Percentiles rank a stretch among this genome's conserved stretches.
These are phyloP conservation scores for Monosporozyma yasuniensis DNA, from an alignment of 805 yeast genomes.

Conservation along the genomic window DNA sequence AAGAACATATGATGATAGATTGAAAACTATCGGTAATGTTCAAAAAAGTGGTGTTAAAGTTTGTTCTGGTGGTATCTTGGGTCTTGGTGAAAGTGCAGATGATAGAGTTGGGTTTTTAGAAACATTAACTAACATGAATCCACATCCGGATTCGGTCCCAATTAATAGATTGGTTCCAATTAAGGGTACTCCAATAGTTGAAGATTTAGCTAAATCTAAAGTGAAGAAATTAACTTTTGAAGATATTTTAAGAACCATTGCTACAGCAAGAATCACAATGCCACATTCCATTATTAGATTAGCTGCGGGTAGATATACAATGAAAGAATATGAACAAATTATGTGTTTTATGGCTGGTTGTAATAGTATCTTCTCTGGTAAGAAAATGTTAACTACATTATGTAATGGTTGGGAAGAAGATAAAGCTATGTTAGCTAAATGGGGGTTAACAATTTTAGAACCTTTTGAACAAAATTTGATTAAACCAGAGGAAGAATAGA, in stretches of 20 bases:
- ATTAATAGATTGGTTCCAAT: conserved; percentile 71
- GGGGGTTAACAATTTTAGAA: conserved; percentile 60
- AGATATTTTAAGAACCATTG: conserved; percentile 56
- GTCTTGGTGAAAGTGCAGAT: conserved; percentile 64
- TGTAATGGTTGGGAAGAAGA: conserved; percentile 84
- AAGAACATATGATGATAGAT: conserved; percentile 54
- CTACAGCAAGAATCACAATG: conserved; percentile 70
- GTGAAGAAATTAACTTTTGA: conserved; percentile 47
- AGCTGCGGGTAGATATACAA: conserved; percentile 76
- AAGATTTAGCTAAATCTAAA: conserved; percentile 37
- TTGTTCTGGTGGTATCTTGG: conserved; percentile 74
- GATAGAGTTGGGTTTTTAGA: conserved; percentile 63
- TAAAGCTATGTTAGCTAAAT: conserved; percentile 51
- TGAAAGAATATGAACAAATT: conserved; percentile 69
- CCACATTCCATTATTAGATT: conserved; percentile 61
- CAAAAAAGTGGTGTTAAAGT: conserved; percentile 55
- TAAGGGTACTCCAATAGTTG: conserved; percentile 67
- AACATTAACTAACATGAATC: conserved; percentile 56
- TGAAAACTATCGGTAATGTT: conserved; percentile 56
- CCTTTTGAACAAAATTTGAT: conserved; percentile 25
- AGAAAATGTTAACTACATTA: conserved; percentile 72
- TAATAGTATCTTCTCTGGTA: conserved; percentile 75
- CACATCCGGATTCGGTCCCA: conserved; percentile 80
- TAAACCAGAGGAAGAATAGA: background rate
- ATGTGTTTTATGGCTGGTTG: conserved; percentile 71